Evolutionary conservation across 192 early-diverging fungal genomes (phyloP).

Genomic region (Backusella tuberculispora): DNA sequence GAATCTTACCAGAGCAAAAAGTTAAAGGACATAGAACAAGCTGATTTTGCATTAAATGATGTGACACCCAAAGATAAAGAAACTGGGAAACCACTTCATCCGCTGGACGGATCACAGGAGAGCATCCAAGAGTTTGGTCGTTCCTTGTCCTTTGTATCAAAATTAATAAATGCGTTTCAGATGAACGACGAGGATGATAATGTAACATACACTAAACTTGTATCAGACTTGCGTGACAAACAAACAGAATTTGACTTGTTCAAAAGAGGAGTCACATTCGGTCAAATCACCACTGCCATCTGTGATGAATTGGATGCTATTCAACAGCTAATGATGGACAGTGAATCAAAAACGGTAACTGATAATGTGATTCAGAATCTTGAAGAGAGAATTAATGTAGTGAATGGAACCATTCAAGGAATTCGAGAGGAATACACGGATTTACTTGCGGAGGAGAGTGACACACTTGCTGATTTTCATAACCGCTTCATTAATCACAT

Average conservation of each 20-base stretch:
- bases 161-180: background rate
- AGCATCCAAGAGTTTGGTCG: background rate
- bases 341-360: constrained; percentile 12
- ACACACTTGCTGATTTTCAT: background rate
- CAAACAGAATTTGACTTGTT: constrained; percentile 13
- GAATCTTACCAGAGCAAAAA: background rate
- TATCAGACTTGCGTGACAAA: constrained; percentile 6
- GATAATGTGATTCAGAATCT: constrained; percentile 28
- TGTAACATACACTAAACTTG: background rate
- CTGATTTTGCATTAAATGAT: background rate
- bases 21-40: background rate
- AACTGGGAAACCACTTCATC: background rate
- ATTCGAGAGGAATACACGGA: constrained; percentile 24
- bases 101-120: constrained; percentile 21
- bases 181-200: background rate
- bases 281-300: constrained; percentile 23
- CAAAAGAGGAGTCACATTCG: constrained; percentile 22
- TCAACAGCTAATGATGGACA: constrained; percentile 34
- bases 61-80: background rate
- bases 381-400: constrained; percentile 29
- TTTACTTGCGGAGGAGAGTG: background rate
- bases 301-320: constrained; percentile 32
- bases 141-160: background rate
- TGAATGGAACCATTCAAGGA: constrained; percentile 23
- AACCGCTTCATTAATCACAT: constrained; percentile 7